Base-by-base conservation (phyloP, 2,329 filamentous ascomycete genomes). In the Chaetothyriales sp. region DNA sequence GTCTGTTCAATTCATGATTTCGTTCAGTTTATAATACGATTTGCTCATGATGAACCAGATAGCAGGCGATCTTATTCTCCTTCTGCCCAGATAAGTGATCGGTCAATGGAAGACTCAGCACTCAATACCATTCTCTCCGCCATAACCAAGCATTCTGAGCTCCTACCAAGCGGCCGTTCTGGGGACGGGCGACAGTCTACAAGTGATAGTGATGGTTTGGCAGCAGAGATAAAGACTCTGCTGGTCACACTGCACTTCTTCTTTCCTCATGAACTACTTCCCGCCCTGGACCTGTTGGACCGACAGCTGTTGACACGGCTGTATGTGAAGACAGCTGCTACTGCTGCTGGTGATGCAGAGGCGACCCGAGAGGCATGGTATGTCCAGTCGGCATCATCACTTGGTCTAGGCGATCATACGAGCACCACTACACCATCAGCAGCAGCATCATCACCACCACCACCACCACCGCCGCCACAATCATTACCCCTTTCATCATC, bases 261-360 rank as follows among this genome's bases (percentile, higher is more conserved):
- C 12, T 93, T 93, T 62, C 88, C 88, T 0, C 78, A 79, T 55
- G 77, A 87, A 49, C 70, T 95, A 1, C 79, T 95, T 1, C 85
- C 87, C 2, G 87, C 90, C 0, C 74, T 98, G 2, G 89, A 96
- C 65, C 74, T 96, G 0, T 74, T 98, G 0, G 92, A 98, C 65
- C 78, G 86, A 22, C 70, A 75, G 2, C 76, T 92, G 0, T 78
- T 95, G 32, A 80, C 73, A 5, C 74, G 79, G 1, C 65, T 45
- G 19, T 19, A 45, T n/a, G 22, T 26, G 28, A 8, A 39, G 44
- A 19, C 18, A 36, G 5, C 47, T 7, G 18, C 18, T 6, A 43
- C 10, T 19, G 12, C 19, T 6, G 15, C 22, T 43, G 12, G 25
- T 5, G 26, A 43, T 39, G 18, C 43, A 22, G 18, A 25, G 43